A percentile compares a stretch with the other conserved stretches of the same genome.
Conservation (phyloP, 2,329 filamentous ascomycete genomes). For the Ophiostoma australiae region DNA sequence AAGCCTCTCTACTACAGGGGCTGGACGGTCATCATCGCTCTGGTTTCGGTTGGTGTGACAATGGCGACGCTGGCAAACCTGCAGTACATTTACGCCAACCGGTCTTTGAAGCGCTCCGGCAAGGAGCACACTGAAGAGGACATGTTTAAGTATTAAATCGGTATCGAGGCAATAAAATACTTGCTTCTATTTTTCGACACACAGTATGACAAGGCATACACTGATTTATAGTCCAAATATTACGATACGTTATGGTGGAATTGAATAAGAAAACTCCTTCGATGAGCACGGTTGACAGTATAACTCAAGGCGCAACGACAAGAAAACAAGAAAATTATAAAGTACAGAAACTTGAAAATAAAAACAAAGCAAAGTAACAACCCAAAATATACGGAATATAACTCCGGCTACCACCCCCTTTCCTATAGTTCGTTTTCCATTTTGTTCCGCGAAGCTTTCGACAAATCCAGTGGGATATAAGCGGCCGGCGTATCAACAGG, state of each 20-base stretch:
- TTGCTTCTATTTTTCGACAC: neutral
- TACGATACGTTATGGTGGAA: too few species aligned
- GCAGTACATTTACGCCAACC: constrained; percentile 1
- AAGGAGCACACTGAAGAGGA: neutral
- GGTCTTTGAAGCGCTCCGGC: neutral
- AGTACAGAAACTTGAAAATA: neutral
- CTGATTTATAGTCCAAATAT: neutral
- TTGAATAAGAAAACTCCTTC: too few species aligned
- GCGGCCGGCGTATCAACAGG: neutral
- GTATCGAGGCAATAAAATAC: neutral
- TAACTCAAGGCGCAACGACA: too few species aligned
- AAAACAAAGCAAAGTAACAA: neutral
- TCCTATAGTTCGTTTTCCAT: neutral
- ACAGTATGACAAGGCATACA: neutral
- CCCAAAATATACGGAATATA: neutral
- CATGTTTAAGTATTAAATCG: neutral
- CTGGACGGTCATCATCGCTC: constrained; percentile 11
- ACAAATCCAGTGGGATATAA: neutral
- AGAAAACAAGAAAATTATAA: neutral
- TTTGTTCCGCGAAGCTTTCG: neutral
- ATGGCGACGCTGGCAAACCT: neutral
- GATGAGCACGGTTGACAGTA: too few species aligned
- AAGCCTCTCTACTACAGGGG: constrained; percentile 17
- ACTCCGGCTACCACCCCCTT: constrained; percentile 6
- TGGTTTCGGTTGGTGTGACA: neutral